These are phyloP conservation scores for Taiwanofungus camphoratus DNA, from an alignment of 1,284 basidiomycete genomes.

Conservation along the genomic window DNA sequence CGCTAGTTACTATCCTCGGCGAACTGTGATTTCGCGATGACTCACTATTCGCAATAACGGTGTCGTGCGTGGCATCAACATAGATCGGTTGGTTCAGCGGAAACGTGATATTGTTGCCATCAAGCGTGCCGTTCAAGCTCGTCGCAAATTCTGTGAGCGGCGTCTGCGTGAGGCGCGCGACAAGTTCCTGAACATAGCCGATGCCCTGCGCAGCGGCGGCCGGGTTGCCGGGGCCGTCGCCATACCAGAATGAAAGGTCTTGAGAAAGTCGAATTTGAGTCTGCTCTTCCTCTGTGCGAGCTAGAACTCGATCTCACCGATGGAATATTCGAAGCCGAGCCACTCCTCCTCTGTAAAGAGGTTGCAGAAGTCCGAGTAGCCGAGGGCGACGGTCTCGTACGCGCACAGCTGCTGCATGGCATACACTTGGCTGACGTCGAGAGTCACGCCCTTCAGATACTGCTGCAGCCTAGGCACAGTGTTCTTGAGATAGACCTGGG, in stretches of 20 bases:
- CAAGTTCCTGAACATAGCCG: constrained; percentile 57
- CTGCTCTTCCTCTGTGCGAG: too few species aligned
- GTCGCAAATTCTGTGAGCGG: constrained; percentile 46
- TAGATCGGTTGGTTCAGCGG: constrained; percentile 56
- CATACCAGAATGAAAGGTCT: constrained; percentile 46
- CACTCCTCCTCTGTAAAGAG: constrained; percentile 66
- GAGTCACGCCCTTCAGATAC: constrained; percentile 42
- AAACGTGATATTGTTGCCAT: constrained; percentile 47
- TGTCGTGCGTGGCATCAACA: constrained; percentile 52
- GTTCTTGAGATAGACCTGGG: constrained; percentile 45
- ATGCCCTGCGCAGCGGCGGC: constrained; percentile 53
- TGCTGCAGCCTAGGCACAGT: constrained; percentile 43
- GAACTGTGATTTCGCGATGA: neutral
- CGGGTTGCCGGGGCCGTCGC: constrained; percentile 49
- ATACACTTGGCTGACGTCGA: constrained; percentile 41
- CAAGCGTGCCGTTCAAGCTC: constrained; percentile 51
- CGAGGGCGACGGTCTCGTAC: constrained; percentile 66
- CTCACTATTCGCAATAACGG: constrained; percentile 36
- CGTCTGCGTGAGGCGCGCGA: constrained; percentile 43
- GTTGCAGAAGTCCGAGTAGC: constrained; percentile 46
- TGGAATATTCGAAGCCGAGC: constrained; percentile 53
- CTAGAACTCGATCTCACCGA: constrained; percentile 24
- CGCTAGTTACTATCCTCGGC: neutral
- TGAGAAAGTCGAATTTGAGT: neutral
- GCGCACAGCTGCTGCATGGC: constrained; percentile 50